Percentiles rank a stretch among this genome's conserved stretches.
Conservation (phyloP, 805 yeast genomes). For the Soucietia sequanensis region DNA sequence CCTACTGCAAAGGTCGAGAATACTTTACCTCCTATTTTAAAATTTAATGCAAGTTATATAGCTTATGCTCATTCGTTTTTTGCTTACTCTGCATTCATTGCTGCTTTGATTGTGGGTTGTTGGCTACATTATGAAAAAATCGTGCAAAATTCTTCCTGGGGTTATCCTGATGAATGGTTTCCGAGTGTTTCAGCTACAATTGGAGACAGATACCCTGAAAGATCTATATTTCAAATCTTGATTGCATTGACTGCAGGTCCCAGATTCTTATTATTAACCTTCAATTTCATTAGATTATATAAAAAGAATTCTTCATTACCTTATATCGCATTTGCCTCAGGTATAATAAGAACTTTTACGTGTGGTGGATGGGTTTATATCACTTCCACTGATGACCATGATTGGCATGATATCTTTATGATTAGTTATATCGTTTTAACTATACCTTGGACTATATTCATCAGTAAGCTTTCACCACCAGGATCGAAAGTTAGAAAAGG, state of each 20-base stretch:
- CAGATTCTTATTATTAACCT: conserved; percentile 62
- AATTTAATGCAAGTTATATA: conserved; percentile 62
- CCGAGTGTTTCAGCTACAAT: conserved; percentile 97
- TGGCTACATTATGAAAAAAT: conserved; percentile 82
- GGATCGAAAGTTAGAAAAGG: conserved; percentile 46
- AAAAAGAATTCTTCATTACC: conserved; percentile 34
- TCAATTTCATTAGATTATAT: conserved; percentile 51
- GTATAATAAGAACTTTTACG: conserved; percentile 85
- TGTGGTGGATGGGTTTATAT: conserved; percentile 99
- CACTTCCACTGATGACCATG: conserved; percentile 96
- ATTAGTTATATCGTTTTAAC: conserved; percentile 84
- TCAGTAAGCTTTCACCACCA: conserved; percentile 50
- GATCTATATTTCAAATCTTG: conserved; percentile 85
- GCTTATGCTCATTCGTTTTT: conserved; percentile 72
- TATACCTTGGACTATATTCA: conserved; percentile 81
- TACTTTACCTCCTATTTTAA: conserved; percentile 8
- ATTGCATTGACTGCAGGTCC: conserved; percentile 96
- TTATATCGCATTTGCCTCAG: conserved; percentile 50
- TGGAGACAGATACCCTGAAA: conserved; percentile 95
- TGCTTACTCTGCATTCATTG: conserved; percentile 71
- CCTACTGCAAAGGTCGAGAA: no score
- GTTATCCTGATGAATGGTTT: conserved; percentile 98
- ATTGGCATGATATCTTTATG: conserved; percentile 95
- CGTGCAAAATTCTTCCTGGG: conserved; percentile 79
- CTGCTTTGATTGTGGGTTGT: conserved; percentile 73